A percentile compares a stretch with the other conserved stretches of the same genome.
Conservation (phyloP, 1,284 basidiomycete genomes). For the Xanthoconium separans region DNA sequence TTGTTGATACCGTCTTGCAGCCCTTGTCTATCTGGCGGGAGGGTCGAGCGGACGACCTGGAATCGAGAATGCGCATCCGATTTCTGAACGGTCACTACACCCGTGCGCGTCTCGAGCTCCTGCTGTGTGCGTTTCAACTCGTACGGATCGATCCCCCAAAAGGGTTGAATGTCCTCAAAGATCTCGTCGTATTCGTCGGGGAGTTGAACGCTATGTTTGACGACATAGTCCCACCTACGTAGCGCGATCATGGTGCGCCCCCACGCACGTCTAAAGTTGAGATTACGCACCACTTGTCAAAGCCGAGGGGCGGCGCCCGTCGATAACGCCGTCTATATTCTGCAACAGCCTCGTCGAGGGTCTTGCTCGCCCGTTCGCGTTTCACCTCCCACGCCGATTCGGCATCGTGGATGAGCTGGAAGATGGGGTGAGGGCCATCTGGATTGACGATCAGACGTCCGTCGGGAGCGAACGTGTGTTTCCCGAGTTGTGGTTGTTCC, state of each 20-base stretch:
- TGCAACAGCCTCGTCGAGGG: slow-evolving; percentile 41
- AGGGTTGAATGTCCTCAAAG: slow-evolving; percentile 49
- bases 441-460: slow-evolving; percentile 35
- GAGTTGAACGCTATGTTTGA: slow-evolving; percentile 52
- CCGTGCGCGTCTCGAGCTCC: slow-evolving; percentile 34
- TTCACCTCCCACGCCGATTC: slow-evolving; percentile 42
- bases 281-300: slow-evolving; percentile 53
- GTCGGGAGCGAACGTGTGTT: slow-evolving; percentile 26
- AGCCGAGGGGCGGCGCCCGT: slow-evolving; percentile 50
- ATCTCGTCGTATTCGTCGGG: slow-evolving; percentile 63
- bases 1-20: slow-evolving; percentile 2
- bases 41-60: slow-evolving; percentile 12
- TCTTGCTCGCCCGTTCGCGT: slow-evolving; percentile 42
- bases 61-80: slow-evolving; percentile 1
- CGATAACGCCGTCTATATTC: slow-evolving; percentile 50
- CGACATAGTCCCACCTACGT: slow-evolving; percentile 55
- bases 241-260: background rate
- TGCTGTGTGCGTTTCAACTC: slow-evolving; percentile 40
- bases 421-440: slow-evolving; percentile 40
- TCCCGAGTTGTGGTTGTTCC: slow-evolving; percentile 4
- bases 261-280: background rate
- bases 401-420: slow-evolving; percentile 43
- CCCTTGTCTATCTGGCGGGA: background rate
- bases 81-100: slow-evolving; percentile 18
- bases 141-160: slow-evolving; percentile 52